Percentiles rank a stretch among this genome's conserved stretches.
phyloP scores from a whole-genome alignment of 2,329 filamentous ascomycete species.

The Diaporthe vaccinii region DNA sequence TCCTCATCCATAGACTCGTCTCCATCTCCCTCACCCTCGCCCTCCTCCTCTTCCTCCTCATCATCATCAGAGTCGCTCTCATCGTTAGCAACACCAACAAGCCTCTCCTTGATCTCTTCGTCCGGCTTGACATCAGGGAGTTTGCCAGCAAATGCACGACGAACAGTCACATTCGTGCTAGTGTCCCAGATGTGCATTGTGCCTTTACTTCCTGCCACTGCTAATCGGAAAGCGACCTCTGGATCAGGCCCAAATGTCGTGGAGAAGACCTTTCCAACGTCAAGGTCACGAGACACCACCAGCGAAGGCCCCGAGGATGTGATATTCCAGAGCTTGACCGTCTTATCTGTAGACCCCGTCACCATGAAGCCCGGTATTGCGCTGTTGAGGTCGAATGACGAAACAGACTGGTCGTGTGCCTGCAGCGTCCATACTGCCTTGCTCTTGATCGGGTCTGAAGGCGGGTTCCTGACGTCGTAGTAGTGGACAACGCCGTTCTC shows the following conservation, averaged over 20 bases:
- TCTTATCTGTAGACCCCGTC: constrained; percentile 94
- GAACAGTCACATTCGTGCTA: constrained; percentile 88
- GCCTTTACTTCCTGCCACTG: constrained; percentile 95
- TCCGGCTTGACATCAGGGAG: constrained; percentile 70
- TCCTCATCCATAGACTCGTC: constrained; percentile 72
- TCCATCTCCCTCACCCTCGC: constrained; percentile 52
- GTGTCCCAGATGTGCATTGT: constrained; percentile 96
- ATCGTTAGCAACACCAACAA: constrained; percentile 79
- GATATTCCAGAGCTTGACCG: constrained; percentile 97
- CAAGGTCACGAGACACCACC: constrained; percentile 91
- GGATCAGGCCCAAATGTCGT: constrained; percentile 90
- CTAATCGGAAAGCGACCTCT: constrained; percentile 91
- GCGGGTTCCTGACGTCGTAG: constrained; percentile 85
- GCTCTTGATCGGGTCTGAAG: constrained; percentile 77
- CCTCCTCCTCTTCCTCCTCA: constrained; percentile 65
- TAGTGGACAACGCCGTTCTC: constrained; percentile 93
- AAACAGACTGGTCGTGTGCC: constrained; percentile 93
- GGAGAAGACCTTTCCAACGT: constrained; percentile 95
- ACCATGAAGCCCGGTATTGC: constrained; percentile 92
- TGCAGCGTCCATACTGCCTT: constrained; percentile 96
- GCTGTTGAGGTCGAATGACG: constrained; percentile 92
- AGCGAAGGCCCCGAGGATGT: constrained; percentile 84
- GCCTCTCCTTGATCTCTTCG: constrained; percentile 78
- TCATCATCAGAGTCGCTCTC: constrained; percentile 77
- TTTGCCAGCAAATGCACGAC: constrained; percentile 83